These are phyloP conservation scores for Chlorella variabilis DNA, from an alignment of 163 green algal genomes.

Conservation along the genomic window DNA sequence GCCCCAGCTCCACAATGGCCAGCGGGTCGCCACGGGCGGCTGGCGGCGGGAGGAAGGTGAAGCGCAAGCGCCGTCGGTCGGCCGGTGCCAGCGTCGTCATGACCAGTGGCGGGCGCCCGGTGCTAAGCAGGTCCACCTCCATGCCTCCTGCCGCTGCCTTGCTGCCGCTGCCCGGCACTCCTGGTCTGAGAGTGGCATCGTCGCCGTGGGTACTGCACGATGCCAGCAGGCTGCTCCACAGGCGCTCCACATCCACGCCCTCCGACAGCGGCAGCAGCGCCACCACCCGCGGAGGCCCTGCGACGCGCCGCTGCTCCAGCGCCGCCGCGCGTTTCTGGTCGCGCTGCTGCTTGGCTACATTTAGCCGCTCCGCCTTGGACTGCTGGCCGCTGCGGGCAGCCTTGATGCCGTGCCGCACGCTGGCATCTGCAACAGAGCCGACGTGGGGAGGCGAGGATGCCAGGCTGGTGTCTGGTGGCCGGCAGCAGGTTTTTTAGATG, in stretches of 20 bases:
- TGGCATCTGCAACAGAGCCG: constrained; percentile 4
- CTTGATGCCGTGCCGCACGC: constrained; percentile 47
- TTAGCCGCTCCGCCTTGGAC: constrained; percentile 65
- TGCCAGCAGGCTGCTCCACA: constrained; percentile 62
- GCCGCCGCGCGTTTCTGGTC: constrained; percentile 70
- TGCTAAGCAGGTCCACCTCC: constrained; percentile 26
- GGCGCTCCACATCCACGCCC: constrained; percentile 54
- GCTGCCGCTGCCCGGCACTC: neutral
- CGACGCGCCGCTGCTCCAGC: constrained; percentile 57
- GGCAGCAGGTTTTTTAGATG: neutral
- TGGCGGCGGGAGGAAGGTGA: constrained; percentile 63
- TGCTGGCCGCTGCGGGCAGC: neutral
- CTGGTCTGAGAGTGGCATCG: neutral
- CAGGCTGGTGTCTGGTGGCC: neutral
- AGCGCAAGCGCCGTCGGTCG: constrained; percentile 36
- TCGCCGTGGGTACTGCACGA: constrained; percentile 33
- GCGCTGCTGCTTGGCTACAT: constrained; percentile 67
- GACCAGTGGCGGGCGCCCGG: constrained; percentile 15
- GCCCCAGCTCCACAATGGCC: constrained; percentile 68
- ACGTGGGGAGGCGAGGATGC: neutral
- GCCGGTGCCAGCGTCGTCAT: constrained; percentile 50
- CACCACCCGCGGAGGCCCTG: constrained; percentile 66
- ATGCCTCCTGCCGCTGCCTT: constrained; percentile 15
- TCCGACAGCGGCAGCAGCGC: constrained; percentile 73
- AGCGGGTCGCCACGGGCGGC: constrained; percentile 63